Evolutionary conservation across 495 filamentous ascomycete genomes (phyloP), one percentile per base, ranked within the genome.

Genomic region (Penicillium paradoxum): DNA sequence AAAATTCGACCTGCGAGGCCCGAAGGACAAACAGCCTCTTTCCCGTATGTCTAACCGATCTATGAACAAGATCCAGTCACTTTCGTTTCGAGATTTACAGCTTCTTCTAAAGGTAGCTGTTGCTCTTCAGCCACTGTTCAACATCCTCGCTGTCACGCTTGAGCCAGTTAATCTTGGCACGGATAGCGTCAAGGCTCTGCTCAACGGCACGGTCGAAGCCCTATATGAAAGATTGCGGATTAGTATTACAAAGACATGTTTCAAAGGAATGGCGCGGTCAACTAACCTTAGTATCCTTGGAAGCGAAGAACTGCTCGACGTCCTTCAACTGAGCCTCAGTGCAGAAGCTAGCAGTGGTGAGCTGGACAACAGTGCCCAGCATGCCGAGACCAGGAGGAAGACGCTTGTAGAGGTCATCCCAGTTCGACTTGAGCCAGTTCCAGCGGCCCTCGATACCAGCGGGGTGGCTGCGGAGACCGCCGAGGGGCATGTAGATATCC

Each of bases 401-500:
- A 62, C 87, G 88, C 79, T 87, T 82, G 69, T 82, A 78, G 27
- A 97, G 72, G 18, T 76, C 74, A 10, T 88, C 85, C 90, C 91
- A 98, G 75, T 96, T 92, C 49, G 83, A 75, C 64, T 84, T 87
- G 73, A 95, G 76, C 88, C 89, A 97, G 39, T 55, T 62, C 81
- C 87, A 97, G 51, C 96, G 75, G 10, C 85, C 87, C 49, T 89
- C 78, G 42, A 92, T 86, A 61, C 93, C 93, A 40, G 83, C 80
- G 4, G 79, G 71, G 64, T 96, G 88, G 59, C 78, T 83, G 51
- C 93, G 82, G 45, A 98, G 79, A 22, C 87, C 89, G 34, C 80
- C 79, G 22, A 95, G 73, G 3, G 84, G 93, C 64, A 96, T 84
- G 75, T 97, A 97, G 57, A 98, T 85, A 63, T 98, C 93, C 72